These are phyloP conservation scores for Pythium rishiriense DNA, from an alignment of 352 stramenopile genomes.

Conservation along the genomic window DNA sequence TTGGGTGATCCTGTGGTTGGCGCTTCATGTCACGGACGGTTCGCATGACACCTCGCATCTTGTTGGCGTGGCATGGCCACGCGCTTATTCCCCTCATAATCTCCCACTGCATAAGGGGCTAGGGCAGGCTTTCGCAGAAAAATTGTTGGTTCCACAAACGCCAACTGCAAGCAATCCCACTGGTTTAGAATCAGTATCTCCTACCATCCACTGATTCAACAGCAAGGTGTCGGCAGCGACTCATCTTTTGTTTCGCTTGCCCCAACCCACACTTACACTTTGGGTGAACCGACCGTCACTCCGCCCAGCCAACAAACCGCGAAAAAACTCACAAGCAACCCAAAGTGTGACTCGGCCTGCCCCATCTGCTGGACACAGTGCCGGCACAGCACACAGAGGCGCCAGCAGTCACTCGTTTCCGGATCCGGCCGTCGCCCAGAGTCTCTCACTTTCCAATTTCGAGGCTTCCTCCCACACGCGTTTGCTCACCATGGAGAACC, in stretches of 20 bases:
- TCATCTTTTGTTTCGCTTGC: constrained; percentile 11
- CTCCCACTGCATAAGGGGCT: constrained; percentile 17
- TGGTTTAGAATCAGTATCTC: neutral
- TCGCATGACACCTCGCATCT: constrained; percentile 8
- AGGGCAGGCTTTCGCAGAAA: constrained; percentile 15
- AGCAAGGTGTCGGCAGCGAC: neutral
- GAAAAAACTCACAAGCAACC: constrained; percentile 23
- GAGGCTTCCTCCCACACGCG: constrained; percentile 15
- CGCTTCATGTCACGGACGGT: constrained; percentile 19
- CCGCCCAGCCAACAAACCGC: constrained; percentile 18
- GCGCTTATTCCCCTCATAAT: constrained; percentile 24
- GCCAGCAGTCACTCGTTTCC: neutral
- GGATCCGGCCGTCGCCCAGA: neutral
- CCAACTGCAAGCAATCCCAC: constrained; percentile 7
- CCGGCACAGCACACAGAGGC: neutral
- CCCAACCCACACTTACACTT: constrained; percentile 7
- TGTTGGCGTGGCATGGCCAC: constrained; percentile 11
- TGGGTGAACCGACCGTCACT: constrained; percentile 20
- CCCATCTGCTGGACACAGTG: constrained; percentile 23
- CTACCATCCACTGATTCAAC: constrained; percentile 1
- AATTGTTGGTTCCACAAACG: constrained; percentile 15
- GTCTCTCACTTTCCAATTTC: constrained; percentile 24
- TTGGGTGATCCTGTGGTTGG: constrained; percentile 15
- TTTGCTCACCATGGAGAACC: constrained; percentile 35
- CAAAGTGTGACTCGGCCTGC: constrained; percentile 18